These are phyloP conservation scores for Xylaria sp. DNA, from an alignment of 2,329 filamentous ascomycete species.

Conservation along the genomic window DNA sequence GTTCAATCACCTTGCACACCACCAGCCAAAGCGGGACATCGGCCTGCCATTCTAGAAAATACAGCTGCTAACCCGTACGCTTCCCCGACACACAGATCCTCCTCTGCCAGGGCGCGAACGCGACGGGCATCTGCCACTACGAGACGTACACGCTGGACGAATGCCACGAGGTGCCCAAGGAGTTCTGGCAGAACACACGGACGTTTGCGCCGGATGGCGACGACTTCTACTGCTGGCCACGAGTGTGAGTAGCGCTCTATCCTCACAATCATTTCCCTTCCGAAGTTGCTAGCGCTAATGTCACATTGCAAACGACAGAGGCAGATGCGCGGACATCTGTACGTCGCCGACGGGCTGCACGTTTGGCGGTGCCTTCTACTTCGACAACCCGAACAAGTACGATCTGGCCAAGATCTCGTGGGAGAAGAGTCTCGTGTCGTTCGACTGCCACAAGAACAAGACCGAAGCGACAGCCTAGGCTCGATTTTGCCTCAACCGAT, in stretches of 20 bases:
- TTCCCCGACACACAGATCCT: slow-evolving; percentile 47
- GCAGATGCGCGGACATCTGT: slow-evolving; percentile 52
- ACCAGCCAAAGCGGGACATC: neutral
- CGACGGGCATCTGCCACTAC: slow-evolving; percentile 54
- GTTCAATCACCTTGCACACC: neutral
- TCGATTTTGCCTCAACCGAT: neutral
- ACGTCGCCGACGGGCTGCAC: slow-evolving; percentile 59
- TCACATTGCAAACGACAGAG: slow-evolving; percentile 34
- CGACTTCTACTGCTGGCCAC: slow-evolving; percentile 55
- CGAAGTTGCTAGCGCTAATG: neutral
- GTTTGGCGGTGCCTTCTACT: slow-evolving; percentile 55
- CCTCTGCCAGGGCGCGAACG: slow-evolving; percentile 57
- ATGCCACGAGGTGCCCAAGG: slow-evolving; percentile 53
- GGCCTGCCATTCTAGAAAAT: no score
- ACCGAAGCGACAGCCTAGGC: slow-evolving; percentile 13
- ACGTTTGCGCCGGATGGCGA: slow-evolving; percentile 60
- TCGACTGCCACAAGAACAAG: slow-evolving; percentile 44
- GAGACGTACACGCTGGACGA: slow-evolving; percentile 49
- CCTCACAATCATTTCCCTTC: neutral
- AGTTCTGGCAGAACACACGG: slow-evolving; percentile 49
- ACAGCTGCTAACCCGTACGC: slow-evolving; percentile 7
- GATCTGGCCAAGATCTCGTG: slow-evolving; percentile 53
- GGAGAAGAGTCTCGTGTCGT: slow-evolving; percentile 48
- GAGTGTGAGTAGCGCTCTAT: slow-evolving; percentile 33
- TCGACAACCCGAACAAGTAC: slow-evolving; percentile 52